Percentiles rank a stretch among this genome's conserved stretches.
These are phyloP conservation scores for Plantago ovata DNA, from an alignment of 257 asterid species.

Conservation along the genomic window DNA sequence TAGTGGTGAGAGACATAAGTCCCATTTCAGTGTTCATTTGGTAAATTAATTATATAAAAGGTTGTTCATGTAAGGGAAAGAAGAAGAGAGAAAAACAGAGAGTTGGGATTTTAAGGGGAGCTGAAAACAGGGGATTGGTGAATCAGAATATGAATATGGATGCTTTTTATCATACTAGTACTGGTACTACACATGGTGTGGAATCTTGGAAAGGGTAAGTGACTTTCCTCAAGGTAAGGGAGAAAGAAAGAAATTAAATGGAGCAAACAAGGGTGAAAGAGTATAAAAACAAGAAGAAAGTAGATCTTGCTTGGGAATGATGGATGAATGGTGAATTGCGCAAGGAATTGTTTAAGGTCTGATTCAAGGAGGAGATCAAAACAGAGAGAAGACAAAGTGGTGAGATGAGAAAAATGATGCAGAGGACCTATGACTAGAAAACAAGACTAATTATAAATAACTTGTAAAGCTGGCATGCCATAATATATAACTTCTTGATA, in stretches of 20 bases:
- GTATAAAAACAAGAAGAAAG: slow-evolving; percentile 14
- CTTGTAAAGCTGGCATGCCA: slow-evolving; percentile 19
- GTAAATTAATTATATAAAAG: too few species aligned
- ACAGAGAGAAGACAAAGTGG: slow-evolving; percentile 16
- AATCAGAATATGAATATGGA: slow-evolving; percentile 49
- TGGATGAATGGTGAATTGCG: neutral
- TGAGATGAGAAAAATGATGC: slow-evolving; percentile 15
- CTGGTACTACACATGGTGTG: slow-evolving; percentile 46
- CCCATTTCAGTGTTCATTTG: slow-evolving; percentile 54
- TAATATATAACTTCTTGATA: neutral
- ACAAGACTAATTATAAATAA: neutral
- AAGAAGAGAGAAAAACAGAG: neutral
- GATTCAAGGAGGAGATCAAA: slow-evolving; percentile 12
- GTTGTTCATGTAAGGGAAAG: neutral
- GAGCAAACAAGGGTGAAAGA: slow-evolving; percentile 11
- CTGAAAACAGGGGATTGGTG: slow-evolving; percentile 14
- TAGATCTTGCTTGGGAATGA: slow-evolving; percentile 40
- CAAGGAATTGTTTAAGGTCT: slow-evolving; percentile 14
- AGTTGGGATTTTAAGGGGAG: slow-evolving; percentile 21
- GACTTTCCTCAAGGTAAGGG: slow-evolving; percentile 70
- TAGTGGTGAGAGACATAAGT: slow-evolving; percentile 28
- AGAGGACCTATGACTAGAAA: slow-evolving; percentile 15
- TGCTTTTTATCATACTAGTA: slow-evolving; percentile 25
- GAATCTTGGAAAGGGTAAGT: slow-evolving; percentile 59
- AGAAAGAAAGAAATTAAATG: slow-evolving; percentile 34